Evolutionary conservation across 176 grass and related monocot genomes (phyloP).

Genomic region (Oryza brachyantha): DNA sequence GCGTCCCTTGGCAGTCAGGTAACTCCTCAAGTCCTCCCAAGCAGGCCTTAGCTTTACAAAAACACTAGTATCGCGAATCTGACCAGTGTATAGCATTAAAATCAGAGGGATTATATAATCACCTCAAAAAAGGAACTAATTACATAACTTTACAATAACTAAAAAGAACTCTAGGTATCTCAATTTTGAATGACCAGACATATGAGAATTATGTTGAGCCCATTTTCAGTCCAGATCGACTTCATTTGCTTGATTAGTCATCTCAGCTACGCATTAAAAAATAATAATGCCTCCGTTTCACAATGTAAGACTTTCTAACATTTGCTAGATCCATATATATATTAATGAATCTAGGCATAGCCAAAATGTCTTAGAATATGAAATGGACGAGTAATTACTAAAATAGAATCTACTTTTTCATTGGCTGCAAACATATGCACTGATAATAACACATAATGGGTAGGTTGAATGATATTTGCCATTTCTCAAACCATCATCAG

Average conservation of each 20-base stretch:
- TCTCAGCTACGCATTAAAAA: background rate
- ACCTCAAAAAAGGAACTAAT: slow-evolving; percentile 19
- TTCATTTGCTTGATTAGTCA: background rate
- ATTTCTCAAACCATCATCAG: slow-evolving; percentile 3
- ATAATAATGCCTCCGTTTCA: too few species aligned
- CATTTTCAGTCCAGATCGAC: slow-evolving; percentile 3
- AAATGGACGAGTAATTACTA: too few species aligned
- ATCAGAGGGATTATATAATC: slow-evolving; percentile 7
- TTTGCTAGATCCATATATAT: too few species aligned
- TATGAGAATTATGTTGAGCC: slow-evolving; percentile 8
- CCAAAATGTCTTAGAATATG: too few species aligned
- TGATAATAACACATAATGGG: background rate
- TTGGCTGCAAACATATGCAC: slow-evolving; percentile 3
- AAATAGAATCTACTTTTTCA: background rate
- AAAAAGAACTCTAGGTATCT: background rate
- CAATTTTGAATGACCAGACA: background rate
- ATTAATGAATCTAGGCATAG: too few species aligned
- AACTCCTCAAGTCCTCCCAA: slow-evolving; percentile 98
- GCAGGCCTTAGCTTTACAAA: slow-evolving; percentile 96
- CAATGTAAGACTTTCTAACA: too few species aligned
- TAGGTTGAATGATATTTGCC: slow-evolving; percentile 3
- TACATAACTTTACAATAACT: background rate
- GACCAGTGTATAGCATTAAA: slow-evolving; percentile 25
- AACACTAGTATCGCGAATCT: slow-evolving; percentile 97
- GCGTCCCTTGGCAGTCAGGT: slow-evolving; percentile 87